Base-by-base conservation (phyloP, 2,329 filamentous ascomycete genomes). In the Saccharata proteae region DNA sequence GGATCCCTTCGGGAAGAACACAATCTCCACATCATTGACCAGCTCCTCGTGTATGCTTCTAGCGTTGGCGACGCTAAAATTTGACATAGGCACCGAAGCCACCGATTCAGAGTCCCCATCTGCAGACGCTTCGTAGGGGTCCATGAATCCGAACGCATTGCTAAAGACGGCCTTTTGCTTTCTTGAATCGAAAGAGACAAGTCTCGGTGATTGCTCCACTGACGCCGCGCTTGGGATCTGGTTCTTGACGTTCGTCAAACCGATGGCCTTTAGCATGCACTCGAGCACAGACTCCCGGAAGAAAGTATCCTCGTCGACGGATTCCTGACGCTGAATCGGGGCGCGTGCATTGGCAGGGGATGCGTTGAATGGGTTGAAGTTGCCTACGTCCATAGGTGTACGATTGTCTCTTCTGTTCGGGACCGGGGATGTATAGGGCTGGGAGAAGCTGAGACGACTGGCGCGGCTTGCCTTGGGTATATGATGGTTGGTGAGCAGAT, bases 181-280 rank as follows among this genome's bases (percentile, higher is more conserved):
- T 41, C 72, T 75, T 26, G 81, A 76, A 49, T 98, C 90, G 40
- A 83, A 82, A 0, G 85, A 92, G 0, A 86, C 69, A 5, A 96
- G 64, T 18, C 78, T 72, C 2, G 90, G 90, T 1, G 90, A 96
- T 6, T 74, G 80, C 42, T 94, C 86, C 0, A 77, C 76, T 0
- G 90, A 94, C 29, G 77, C 75, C 0, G 69, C 61, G 30, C 77
- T 75, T 0, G 71, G 62, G 1, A 79, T 64, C 1, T 69, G 65
- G 36, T 77, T 72, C 20, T 75, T 75, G 3, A 67, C 70, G 18
- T 76, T 74, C 13, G 77, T 80, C 34, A 98, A 61, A 0, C 90
- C 90, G 38, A 98, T 80, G 0, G 85, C 80, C 49, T 88, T 94
- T 57, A 93, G 88, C 61, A 98, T 93, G 50, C 90, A 96, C 43